phyloP scores from a whole-genome alignment of 768 basidiomycete genomes.

The Dioszegia hungarica region DNA sequence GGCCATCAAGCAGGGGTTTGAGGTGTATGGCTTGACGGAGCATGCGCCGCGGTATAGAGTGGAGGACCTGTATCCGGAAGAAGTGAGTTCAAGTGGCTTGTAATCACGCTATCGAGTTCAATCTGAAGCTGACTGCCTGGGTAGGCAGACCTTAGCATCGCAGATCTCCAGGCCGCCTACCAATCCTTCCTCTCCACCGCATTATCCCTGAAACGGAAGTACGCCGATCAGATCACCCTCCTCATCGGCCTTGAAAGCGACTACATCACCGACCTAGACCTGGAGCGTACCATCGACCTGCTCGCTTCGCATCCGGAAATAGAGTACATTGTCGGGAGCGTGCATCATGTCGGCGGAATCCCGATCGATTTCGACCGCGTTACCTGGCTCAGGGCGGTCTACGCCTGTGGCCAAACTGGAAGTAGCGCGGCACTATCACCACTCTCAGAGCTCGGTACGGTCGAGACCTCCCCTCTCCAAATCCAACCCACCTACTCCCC shows the following conservation, averaged over 20 bases:
- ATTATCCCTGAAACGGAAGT: constrained; percentile 38
- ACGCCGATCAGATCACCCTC: constrained; percentile 65
- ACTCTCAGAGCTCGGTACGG: too few relatives aligned
- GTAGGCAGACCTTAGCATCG: constrained; percentile 58
- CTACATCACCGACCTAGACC: constrained; percentile 66
- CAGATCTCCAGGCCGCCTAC: constrained; percentile 63
- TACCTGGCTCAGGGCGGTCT: constrained; percentile 56
- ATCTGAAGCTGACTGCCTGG: background rate
- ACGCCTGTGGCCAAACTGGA: background rate
- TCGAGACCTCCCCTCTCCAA: constrained; percentile 8
- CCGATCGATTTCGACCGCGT: constrained; percentile 86
- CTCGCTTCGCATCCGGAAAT: constrained; percentile 57
- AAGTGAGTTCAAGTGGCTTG: too few relatives aligned
- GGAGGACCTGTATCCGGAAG: constrained; percentile 88
- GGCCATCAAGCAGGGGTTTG: constrained; percentile 73
- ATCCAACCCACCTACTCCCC: constrained; percentile 46
- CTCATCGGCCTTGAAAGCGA: constrained; percentile 92
- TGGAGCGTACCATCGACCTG: constrained; percentile 58
- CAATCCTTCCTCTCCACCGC: constrained; percentile 71
- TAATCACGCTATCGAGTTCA: too few relatives aligned
- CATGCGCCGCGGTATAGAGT: constrained; percentile 83
- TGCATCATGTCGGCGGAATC: constrained; percentile 81
- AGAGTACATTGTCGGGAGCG: constrained; percentile 84
- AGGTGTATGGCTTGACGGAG: constrained; percentile 80
- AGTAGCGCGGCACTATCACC: constrained; percentile 11